Percentiles rank a stretch among this genome's conserved stretches.
Evolutionary conservation across 345 rosid genomes (phyloP).

Genomic region (Lenwebbia sp.): DNA sequence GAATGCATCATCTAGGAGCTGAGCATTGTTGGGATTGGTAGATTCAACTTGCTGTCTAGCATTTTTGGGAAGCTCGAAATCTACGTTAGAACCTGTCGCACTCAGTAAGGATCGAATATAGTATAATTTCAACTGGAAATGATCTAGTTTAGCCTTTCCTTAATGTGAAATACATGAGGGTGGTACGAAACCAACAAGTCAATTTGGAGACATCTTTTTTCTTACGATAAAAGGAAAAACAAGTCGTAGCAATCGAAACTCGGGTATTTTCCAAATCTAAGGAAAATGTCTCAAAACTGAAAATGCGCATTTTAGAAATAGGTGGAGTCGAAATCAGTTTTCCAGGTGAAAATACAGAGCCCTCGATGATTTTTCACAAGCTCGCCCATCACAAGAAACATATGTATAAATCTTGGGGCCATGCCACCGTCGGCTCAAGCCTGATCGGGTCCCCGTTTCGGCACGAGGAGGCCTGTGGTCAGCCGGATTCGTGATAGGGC

Average conservation of each 20-base stretch:
- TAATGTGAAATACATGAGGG: not conserved
- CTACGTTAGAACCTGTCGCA: not conserved
- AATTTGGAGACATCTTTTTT: not conserved
- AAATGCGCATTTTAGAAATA: not conserved
- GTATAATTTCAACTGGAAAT: not conserved
- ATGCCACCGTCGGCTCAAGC: not conserved
- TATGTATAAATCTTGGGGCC: fast-evolving
- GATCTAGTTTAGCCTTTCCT: not conserved
- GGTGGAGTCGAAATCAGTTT: not conserved
- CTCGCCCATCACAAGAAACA: not conserved
- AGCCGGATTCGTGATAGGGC: not conserved
- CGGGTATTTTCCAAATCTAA: not conserved
- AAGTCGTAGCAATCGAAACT: not conserved
- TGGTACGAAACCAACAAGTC: not conserved
- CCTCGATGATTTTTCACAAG: not conserved
- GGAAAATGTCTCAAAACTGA: not conserved
- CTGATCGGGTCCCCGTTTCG: not conserved
- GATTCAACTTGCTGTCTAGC: not conserved
- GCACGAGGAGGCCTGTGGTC: fast-evolving
- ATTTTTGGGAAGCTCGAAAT: not conserved
- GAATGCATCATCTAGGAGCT: not conserved
- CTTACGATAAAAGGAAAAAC: not conserved
- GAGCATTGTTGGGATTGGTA: not conserved
- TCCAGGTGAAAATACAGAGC: not conserved
- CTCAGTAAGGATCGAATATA: not conserved